phyloP scores from a whole-genome alignment of 306 rosid species.

The Astragalus membranaceus region DNA sequence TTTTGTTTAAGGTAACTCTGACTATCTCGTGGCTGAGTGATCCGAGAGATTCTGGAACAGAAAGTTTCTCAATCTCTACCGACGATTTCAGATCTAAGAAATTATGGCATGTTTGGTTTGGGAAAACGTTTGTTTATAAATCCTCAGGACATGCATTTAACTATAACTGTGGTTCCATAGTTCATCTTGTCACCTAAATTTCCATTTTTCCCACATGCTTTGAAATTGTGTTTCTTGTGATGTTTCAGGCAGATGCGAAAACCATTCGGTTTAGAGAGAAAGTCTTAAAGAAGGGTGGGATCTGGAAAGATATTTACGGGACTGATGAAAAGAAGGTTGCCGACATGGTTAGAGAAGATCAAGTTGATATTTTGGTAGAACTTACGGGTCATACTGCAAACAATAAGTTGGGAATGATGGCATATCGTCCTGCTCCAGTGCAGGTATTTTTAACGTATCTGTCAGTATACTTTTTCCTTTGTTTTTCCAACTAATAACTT shows the following conservation, averaged over 20 bases:
- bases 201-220: not conserved
- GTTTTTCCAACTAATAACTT: not conserved
- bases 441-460: slow-evolving; percentile 39
- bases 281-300: slow-evolving; percentile 78
- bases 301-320: slow-evolving; percentile 93
- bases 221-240: slow-evolving; percentile 8
- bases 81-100: not conserved
- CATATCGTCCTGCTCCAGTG: slow-evolving; percentile 92
- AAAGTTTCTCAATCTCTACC: not conserved
- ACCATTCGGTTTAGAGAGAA: slow-evolving; percentile 82
- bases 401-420: slow-evolving; percentile 96
- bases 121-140: not conserved
- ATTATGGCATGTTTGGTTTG: too few species aligned
- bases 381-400: slow-evolving; percentile 99
- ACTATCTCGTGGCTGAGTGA: not conserved
- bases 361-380: slow-evolving; percentile 91
- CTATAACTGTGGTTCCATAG: not conserved
- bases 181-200: not conserved
- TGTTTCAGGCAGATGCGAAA: slow-evolving; percentile 88
- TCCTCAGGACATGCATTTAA: not conserved
- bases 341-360: slow-evolving; percentile 78
- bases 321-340: slow-evolving; percentile 94
- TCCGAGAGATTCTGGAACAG: not conserved
- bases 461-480: not conserved
- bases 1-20: not conserved